Evolutionary conservation across 257 asterid species (phyloP), one percentile per base, ranked within the genome.

Genomic region (Eucommia ulmoides): DNA sequence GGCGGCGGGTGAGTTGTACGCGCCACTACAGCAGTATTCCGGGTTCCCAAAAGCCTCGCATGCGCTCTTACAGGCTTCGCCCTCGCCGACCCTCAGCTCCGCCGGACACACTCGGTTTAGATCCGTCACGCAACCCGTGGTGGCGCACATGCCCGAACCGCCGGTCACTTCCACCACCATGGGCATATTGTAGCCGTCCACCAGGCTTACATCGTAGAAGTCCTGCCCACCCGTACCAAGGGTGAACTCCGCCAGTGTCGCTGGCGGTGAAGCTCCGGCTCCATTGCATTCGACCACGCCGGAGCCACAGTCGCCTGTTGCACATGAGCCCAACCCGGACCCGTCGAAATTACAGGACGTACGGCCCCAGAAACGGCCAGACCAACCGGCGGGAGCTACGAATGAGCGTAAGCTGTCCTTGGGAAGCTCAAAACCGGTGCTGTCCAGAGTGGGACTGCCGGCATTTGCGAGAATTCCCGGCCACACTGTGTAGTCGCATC

Each of bases 41-140:
- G 88, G 91, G 21, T 73, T 76, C 22, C 79, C 77, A 46, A 88
- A 88, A 16, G 97, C 97, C 59, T 77, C 95, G 50, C 97, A 88
- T 41, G 97, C 97, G 70, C 97, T 88, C 65, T 67, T 77, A 65
- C 97, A 88, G 1, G 92, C 97, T 8, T 65, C 78, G 0, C 94
- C 94, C 0, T 69, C 77, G 0, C 78, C 82, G 1, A 71, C 78
- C 26, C 73, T 68, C 19, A 88, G 74, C 83, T 88, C 95, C 41
- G 77, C 15, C 33, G 97, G 97, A 58, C 97, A 88, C 25, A 64
- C 79, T 56, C 74, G 79, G 77, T 88, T 88, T 57, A 88, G 81
- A 75, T 88, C 97, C 74, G 94, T 74, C n/a, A 84, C 86, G 46
- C 97, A 88, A 3, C 97, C 97, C 33, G 97, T 88, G 17, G 95